Conservation (phyloP, 495 filamentous ascomycete species). For the Hypoxylon rickii region DNA sequence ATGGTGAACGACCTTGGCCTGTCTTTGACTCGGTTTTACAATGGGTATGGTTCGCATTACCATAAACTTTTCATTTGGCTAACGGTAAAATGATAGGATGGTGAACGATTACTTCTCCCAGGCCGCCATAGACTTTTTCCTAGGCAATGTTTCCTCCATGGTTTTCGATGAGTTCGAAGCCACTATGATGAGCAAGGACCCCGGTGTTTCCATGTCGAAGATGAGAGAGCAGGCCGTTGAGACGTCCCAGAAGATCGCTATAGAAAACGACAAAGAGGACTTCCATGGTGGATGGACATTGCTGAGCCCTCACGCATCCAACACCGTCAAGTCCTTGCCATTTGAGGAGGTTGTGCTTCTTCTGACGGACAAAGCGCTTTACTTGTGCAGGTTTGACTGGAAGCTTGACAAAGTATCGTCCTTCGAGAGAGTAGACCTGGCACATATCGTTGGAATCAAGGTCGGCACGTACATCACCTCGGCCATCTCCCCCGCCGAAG, state of each 20-base stretch:
- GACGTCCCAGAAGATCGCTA: slow-evolving; percentile 77
- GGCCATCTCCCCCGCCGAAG: slow-evolving; percentile 72
- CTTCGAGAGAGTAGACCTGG: slow-evolving; percentile 84
- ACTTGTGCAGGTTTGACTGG: slow-evolving; percentile 90
- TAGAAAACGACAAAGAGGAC: slow-evolving; percentile 81
- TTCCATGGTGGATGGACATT: slow-evolving; percentile 85
- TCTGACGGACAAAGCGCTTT: slow-evolving; percentile 81
- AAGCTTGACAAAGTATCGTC: slow-evolving; percentile 86
- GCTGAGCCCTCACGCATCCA: slow-evolving; percentile 57
- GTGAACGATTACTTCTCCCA: slow-evolving; percentile 97
- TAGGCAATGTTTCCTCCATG: slow-evolving; percentile 79
- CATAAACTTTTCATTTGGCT: slow-evolving; percentile 6
- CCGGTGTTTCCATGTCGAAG: slow-evolving; percentile 79
- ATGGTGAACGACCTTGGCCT: slow-evolving; percentile 91
- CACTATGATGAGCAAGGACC: slow-evolving; percentile 84
- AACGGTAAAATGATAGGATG: slow-evolving; percentile 68
- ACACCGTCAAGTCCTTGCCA: slow-evolving; percentile 68
- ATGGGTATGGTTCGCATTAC: slow-evolving; percentile 47
- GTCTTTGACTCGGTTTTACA: slow-evolving; percentile 74
- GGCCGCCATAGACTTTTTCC: slow-evolving; percentile 89
- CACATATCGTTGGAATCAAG: slow-evolving; percentile 68
- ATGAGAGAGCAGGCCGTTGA: slow-evolving; percentile 90
- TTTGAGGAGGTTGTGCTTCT: slow-evolving; percentile 87
- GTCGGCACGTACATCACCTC: slow-evolving; percentile 89
- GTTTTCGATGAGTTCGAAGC: slow-evolving; percentile 92